Evolutionary conservation across 179 eudicot species (phyloP).

Genomic region (Spinacia oleracea): DNA sequence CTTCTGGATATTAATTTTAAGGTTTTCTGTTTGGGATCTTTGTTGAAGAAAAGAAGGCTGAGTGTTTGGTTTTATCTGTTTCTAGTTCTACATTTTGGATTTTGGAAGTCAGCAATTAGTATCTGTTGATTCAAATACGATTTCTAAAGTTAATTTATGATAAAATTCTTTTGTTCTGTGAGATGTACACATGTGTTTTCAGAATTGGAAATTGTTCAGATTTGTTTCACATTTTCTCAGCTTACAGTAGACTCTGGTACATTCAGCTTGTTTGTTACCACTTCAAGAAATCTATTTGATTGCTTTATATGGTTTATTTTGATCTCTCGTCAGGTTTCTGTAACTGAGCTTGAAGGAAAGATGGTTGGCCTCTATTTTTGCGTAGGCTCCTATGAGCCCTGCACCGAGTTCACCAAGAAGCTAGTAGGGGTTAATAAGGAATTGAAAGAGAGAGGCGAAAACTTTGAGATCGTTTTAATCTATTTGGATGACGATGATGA

Average conservation of each 20-base stretch:
- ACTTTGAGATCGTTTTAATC: conserved; percentile 71
- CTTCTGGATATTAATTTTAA: neutral
- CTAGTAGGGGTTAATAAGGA: conserved; percentile 49
- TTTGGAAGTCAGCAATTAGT: no score
- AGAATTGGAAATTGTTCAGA: neutral
- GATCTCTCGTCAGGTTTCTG: conserved; percentile 42
- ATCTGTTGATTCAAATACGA: no score
- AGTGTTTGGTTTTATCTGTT: neutral
- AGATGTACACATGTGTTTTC: no score
- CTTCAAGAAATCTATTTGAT: neutral
- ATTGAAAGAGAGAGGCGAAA: conserved; percentile 57
- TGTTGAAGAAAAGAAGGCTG: neutral
- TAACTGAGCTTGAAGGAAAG: conserved; percentile 79
- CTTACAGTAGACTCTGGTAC: neutral
- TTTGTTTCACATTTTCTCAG: neutral
- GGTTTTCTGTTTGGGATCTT: neutral
- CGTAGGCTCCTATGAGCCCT: conserved; percentile 36
- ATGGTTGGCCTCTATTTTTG: conserved; percentile 73
- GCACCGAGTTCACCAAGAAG: conserved; percentile 52
- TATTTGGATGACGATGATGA: conserved; percentile 63
- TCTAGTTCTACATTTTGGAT: neutral
- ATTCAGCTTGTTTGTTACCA: neutral
- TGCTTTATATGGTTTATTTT: neutral
- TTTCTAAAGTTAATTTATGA: neutral
- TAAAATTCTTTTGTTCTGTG: no score